These are phyloP conservation scores for Dictyophora rubrovolvata DNA, from an alignment of 768 basidiomycete genomes.

Conservation along the genomic window DNA sequence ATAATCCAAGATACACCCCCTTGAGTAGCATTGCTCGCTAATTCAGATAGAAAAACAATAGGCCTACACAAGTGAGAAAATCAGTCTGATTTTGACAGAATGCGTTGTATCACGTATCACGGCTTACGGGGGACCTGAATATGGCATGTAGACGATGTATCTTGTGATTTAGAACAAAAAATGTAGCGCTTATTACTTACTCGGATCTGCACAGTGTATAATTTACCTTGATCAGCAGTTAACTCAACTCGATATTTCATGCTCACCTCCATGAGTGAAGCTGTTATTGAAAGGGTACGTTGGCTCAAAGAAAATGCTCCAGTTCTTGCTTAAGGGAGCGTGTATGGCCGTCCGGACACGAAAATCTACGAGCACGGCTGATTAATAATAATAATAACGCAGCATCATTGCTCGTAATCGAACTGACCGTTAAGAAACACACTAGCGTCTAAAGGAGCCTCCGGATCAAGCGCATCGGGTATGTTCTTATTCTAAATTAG, in stretches of 20 bases:
- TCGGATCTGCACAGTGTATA: constrained; percentile 2
- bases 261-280: constrained; percentile 9
- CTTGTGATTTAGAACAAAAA: neutral
- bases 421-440: constrained; percentile 54
- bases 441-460: constrained; percentile 37
- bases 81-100: neutral
- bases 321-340: constrained; percentile 51
- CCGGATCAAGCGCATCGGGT: constrained; percentile 43
- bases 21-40: constrained; percentile 54
- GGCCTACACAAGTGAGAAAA: constrained; percentile 28
- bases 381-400: neutral
- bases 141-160: neutral
- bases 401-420: neutral
- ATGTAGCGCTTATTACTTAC: neutral
- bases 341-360: constrained; percentile 39
- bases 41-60: constrained; percentile 51
- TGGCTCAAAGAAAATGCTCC: constrained; percentile 22
- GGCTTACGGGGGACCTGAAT: constrained; percentile 7
- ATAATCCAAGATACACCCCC: constrained; percentile 44
- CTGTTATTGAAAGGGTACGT: constrained; percentile 26
- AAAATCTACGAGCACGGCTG: neutral
- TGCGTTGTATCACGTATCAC: neutral
- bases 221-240: neutral
- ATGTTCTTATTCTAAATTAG: neutral
- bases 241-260: neutral